Base-by-base conservation (phyloP, 176 grass and related monocot genomes). In the Tillandsia leiboldiana region DNA sequence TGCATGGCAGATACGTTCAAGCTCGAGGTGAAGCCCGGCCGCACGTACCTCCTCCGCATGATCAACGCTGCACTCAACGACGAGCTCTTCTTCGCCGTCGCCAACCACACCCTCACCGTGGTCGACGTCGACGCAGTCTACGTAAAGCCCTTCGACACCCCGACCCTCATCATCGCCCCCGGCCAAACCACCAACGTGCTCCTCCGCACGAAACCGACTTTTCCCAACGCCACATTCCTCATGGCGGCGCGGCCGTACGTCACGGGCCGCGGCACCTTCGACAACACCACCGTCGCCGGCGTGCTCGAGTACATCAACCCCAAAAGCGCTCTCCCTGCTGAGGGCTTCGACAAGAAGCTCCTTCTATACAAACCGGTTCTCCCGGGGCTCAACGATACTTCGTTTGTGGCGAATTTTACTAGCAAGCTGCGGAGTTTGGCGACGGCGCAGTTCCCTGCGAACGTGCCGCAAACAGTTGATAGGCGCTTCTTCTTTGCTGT, bases 51-150 rank as follows among this genome's bases (percentile, higher is more conserved):
- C 79, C 80, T 96, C 22, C 88, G 91, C 5, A 75, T 96, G n/a
- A 70, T 96, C 71, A 96, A 96, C 67, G 79, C 84, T 2, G 91
- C 91, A 51, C 49, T 96, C 70, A 96, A 96, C 67, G 79, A 96
- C 42, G 88, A 96, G 80, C 85, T 91, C 77, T 96, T 96, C 85
- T 96, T 96, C 72, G 78, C 78, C 0, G 75, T 96, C 1, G 80
- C 85, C 49, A 86, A 80, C 69, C 92, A 91, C 88, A 82, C 88
- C 14, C 74, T 96, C 17, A 91, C 92, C 2, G 56, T 91, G 9
- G 83, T 96, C 6, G 75, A 88, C 20, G 92, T 83, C 26, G 88
- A 96, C 66, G 85, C 85, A 2, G 80, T 64, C 76, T 96, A 96
- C 54, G 78, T 91, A 2, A 96, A 96, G 73, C 88, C 78, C 26